phyloP scores from a whole-genome alignment of 768 basidiomycete species.

The Trametes meyenii region DNA sequence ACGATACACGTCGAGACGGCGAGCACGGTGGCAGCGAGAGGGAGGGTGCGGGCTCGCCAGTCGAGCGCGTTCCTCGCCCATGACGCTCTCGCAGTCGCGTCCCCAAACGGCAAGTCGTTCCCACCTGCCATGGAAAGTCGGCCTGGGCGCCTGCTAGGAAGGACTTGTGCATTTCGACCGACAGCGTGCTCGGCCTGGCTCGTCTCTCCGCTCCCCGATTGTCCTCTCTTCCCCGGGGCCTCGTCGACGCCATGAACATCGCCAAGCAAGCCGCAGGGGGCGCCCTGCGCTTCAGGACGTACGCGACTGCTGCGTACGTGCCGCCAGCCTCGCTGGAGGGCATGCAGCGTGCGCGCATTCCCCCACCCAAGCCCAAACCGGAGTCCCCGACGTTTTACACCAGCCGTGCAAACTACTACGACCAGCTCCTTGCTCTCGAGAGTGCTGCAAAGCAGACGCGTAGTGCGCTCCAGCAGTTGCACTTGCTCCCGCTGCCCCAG shows the following conservation, averaged over 20 bases:
- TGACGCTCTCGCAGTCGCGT: conserved; percentile 11
- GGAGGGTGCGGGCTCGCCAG: neutral
- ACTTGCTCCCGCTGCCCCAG: conserved; percentile 79
- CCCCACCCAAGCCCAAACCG: conserved; percentile 41
- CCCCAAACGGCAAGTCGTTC: conserved; percentile 22
- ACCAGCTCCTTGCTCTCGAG: conserved; percentile 69
- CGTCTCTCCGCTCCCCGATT: conserved; percentile 4
- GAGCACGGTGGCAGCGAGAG: conserved; percentile 1
- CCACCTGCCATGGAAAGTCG: conserved; percentile 11
- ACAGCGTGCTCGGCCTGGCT: conserved; percentile 18
- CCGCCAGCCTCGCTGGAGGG: conserved; percentile 34
- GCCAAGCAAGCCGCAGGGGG: conserved; percentile 12
- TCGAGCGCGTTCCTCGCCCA: conserved; percentile 8
- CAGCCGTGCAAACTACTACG: conserved; percentile 72
- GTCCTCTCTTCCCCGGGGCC: neutral
- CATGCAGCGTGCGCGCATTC: conserved; percentile 6
- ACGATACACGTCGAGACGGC: neutral
- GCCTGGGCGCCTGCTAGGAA: conserved; percentile 6
- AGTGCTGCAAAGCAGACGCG: conserved; percentile 60
- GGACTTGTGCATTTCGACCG: conserved; percentile 13
- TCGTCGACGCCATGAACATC: conserved; percentile 23
- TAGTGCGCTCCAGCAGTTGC: conserved; percentile 58
- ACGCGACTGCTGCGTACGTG: conserved; percentile 33
- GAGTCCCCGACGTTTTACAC: conserved; percentile 85
- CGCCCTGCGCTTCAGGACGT: conserved; percentile 18